phyloP scores from a whole-genome alignment of 257 asterid genomes.

The Przewalskia tangutica region DNA sequence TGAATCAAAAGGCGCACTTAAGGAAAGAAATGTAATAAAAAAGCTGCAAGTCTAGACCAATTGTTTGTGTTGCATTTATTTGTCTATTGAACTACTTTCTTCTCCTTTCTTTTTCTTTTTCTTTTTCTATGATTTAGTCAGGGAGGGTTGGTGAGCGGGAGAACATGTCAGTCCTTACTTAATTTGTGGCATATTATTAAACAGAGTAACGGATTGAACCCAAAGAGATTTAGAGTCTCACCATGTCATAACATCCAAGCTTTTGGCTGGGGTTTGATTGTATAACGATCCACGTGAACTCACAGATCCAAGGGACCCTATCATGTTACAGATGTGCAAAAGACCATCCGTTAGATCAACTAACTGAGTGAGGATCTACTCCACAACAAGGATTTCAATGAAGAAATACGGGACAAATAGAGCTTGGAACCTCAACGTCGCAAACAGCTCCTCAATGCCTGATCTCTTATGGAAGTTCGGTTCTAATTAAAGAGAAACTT shows the following conservation, averaged over 20 bases:
- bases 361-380: neutral
- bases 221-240: slow-evolving; percentile 27
- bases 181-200: slow-evolving; percentile 4
- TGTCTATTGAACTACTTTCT: neutral
- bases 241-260: slow-evolving; percentile 55
- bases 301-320: slow-evolving; percentile 86
- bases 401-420: neutral
- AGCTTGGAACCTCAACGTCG: neutral
- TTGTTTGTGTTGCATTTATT: neutral
- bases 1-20: neutral
- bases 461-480: neutral
- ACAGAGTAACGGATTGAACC: neutral
- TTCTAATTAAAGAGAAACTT: neutral
- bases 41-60: neutral
- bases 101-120: neutral
- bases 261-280: slow-evolving; percentile 26
- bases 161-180: slow-evolving; percentile 6
- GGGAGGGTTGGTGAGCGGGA: neutral
- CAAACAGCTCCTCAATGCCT: neutral
- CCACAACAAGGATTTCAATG: neutral
- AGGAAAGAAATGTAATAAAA: neutral
- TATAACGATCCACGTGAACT: slow-evolving; percentile 73
- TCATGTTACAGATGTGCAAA: slow-evolving; percentile 12
- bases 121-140: neutral
- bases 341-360: neutral